Conservation (phyloP, 2,329 filamentous ascomycete species). For the Fusarium metavorans region DNA sequence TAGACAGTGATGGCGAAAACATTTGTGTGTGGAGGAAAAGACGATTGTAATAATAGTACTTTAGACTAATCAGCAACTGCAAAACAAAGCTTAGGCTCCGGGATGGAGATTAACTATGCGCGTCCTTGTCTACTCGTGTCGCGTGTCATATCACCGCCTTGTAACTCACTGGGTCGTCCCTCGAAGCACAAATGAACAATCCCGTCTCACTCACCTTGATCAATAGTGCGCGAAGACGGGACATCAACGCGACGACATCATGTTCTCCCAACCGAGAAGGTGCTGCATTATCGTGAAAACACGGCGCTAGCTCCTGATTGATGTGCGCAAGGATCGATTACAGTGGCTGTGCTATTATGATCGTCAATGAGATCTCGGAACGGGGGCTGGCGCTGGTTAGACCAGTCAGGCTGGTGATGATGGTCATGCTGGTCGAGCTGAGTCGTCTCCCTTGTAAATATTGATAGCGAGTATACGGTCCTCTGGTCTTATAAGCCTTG, state of each 20-base stretch:
- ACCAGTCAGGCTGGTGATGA: not conserved
- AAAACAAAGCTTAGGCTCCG: not conserved
- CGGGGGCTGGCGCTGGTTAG: not conserved
- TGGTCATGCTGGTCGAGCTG: not conserved
- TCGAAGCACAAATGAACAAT: too few relatives aligned
- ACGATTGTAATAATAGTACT: constrained; percentile 16
- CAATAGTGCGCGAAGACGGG: not conserved
- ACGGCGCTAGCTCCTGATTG: not conserved
- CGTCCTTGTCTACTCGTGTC: too few relatives aligned
- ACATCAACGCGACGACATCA: not conserved
- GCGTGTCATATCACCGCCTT: too few relatives aligned
- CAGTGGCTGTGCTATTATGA: not conserved
- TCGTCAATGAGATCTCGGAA: not conserved
- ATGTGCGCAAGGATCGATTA: not conserved
- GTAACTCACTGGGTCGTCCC: too few relatives aligned
- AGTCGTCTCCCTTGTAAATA: not conserved
- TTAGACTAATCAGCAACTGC: not conserved
- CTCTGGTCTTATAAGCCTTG: not conserved
- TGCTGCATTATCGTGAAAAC: not conserved
- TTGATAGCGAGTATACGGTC: not conserved
- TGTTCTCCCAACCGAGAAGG: not conserved
- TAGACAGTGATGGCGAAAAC: constrained; percentile 12
- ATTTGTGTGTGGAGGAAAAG: not conserved
- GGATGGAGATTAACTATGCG: not conserved
- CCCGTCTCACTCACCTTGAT: not conserved